These are phyloP conservation scores for Brassica balearica DNA, from an alignment of 441 rosid species.

Conservation along the genomic window DNA sequence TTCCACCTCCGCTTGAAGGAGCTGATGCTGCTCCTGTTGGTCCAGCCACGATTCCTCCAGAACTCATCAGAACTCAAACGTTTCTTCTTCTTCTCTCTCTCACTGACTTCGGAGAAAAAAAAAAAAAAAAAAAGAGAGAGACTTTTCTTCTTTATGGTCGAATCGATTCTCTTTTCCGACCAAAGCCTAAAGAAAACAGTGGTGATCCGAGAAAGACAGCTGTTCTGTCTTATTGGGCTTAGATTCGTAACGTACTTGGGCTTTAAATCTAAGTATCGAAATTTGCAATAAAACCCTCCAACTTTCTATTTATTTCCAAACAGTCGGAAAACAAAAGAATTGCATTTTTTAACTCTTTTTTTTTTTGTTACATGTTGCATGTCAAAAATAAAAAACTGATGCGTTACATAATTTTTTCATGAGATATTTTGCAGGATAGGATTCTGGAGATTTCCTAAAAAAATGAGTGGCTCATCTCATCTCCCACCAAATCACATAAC, in stretches of 20 bases:
- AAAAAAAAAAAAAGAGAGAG: too few species aligned
- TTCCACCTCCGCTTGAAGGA: conserved; percentile 50
- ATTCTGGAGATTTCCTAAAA: conserved; percentile 14
- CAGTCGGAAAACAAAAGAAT: not conserved
- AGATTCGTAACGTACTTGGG: conserved; percentile 19
- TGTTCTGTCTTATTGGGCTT: conserved; percentile 4
- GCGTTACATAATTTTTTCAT: not conserved
- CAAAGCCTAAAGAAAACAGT: not conserved
- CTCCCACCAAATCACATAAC: not conserved
- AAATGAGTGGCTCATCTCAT: conserved; percentile 41
- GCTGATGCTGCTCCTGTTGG: conserved; percentile 32
- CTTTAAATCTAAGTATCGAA: not conserved
- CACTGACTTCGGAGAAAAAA: not conserved
- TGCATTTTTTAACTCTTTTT: not conserved
- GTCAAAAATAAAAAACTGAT: not conserved
- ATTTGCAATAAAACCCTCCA: not conserved
- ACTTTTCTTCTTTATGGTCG: not conserved
- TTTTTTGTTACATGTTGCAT: not conserved
- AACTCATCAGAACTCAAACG: conserved; percentile 48
- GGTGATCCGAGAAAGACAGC: not conserved
- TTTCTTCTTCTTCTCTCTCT: not conserved
- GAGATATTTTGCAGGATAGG: conserved; percentile 35
- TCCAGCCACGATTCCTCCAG: conserved; percentile 48
- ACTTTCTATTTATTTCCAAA: not conserved
- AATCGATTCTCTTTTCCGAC: not conserved